Evolutionary conservation across 164 flowering plant species (phyloP).

Genomic region (Platanus orientalis): DNA sequence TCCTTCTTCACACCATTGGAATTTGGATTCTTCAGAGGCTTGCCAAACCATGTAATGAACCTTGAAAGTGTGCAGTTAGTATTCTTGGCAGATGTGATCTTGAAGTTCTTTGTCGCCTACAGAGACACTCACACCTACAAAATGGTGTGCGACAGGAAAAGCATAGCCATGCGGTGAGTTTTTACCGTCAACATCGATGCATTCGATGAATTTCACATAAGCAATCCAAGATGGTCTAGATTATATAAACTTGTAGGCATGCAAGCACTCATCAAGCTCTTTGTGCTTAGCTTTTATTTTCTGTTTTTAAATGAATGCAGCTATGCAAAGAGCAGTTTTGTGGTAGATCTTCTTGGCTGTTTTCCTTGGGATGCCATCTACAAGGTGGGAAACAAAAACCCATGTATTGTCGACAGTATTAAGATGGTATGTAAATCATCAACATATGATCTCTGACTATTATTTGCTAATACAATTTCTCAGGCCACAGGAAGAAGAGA

Average conservation of each 20-base stretch:
- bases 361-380: constrained; percentile 87
- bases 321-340: constrained; percentile 70
- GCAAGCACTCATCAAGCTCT: too few species aligned
- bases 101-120: constrained; percentile 53
- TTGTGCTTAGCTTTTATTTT: too few species aligned
- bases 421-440: too few species aligned
- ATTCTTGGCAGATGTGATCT: constrained; percentile 47
- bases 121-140: constrained; percentile 41
- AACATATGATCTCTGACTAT: too few species aligned
- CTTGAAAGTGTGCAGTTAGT: constrained; percentile 50
- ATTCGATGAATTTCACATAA: too few species aligned
- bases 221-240: too few species aligned
- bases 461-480: background rate
- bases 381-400: too few species aligned
- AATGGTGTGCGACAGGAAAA: constrained; percentile 31
- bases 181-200: too few species aligned
- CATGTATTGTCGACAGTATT: too few species aligned
- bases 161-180: constrained; percentile 43
- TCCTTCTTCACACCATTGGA: constrained; percentile 70
- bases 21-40: constrained; percentile 68
- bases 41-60: constrained; percentile 40
- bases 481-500: constrained; percentile 56
- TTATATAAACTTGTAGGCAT: too few species aligned
- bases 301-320: constrained; percentile 34
- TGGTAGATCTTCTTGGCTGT: constrained; percentile 70